Conservation (phyloP, 1,139 yeast species). For the Blastobotrys petasosporus region DNA sequence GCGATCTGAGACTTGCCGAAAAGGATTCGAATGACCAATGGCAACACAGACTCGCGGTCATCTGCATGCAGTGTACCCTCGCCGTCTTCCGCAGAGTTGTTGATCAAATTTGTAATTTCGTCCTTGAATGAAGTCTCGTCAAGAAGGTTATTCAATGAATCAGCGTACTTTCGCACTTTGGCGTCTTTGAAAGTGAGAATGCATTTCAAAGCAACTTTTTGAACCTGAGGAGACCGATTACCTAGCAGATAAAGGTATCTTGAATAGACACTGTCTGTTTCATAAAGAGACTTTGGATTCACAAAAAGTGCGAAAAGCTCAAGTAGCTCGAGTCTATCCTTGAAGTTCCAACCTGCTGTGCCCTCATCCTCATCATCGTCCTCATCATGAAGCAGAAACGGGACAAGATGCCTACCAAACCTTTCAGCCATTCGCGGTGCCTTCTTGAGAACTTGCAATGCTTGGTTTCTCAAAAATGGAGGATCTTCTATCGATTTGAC, state of each 20-base stretch:
- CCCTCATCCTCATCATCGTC: conserved; percentile 24
- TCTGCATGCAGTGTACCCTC: conserved; percentile 38
- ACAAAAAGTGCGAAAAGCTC: conserved; percentile 61
- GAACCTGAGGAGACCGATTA: conserved; percentile 57
- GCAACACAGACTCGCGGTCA: conserved; percentile 59
- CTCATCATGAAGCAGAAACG: conserved; percentile 35
- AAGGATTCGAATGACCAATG: conserved; percentile 67
- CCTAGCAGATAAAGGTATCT: conserved; percentile 55
- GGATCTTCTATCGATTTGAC: conserved; percentile 7
- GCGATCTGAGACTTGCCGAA: conserved; percentile 76
- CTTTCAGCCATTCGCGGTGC: conserved; percentile 65
- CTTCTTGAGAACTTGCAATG: conserved; percentile 38
- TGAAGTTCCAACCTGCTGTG: conserved; percentile 45
- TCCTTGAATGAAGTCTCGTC: conserved; percentile 85
- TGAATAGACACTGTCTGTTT: conserved; percentile 48
- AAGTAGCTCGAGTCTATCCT: conserved; percentile 57
- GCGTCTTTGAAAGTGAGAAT: conserved; percentile 61
- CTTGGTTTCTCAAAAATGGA: conserved; percentile 7
- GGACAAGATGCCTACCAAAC: conserved; percentile 50
- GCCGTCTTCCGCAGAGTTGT: conserved; percentile 41
- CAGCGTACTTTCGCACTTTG: conserved; percentile 59
- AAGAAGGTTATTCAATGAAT: conserved; percentile 63
- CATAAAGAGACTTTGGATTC: conserved; percentile 50
- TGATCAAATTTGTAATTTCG: conserved; percentile 62
- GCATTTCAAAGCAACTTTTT: conserved; percentile 66